A percentile compares a stretch with the other conserved stretches of the same genome.
Evolutionary conservation across 805 yeast species (phyloP).

Genomic region (Candida ascalaphidarum): DNA sequence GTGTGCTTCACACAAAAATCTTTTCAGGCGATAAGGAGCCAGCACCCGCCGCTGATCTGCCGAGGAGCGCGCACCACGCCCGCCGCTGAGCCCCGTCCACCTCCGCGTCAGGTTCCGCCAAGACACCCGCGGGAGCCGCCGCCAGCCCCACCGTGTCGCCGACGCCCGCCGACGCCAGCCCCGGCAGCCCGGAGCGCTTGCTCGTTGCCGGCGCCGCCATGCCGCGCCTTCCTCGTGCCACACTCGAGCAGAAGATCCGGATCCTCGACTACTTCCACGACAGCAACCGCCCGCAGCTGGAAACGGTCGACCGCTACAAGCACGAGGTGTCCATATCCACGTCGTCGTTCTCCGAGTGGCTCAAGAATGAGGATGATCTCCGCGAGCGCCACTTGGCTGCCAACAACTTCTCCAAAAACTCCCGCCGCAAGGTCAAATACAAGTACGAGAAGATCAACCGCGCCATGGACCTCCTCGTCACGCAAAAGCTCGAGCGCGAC

Average conservation of each 20-base stretch:
- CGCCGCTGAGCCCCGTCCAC: no score
- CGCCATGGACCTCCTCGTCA: constrained; percentile 50
- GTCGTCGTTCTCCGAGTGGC: constrained; percentile 54
- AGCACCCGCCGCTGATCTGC: no score
- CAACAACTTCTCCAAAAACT: constrained; percentile 18
- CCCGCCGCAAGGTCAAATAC: constrained; percentile 40
- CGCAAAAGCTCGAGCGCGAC: constrained; percentile 31
- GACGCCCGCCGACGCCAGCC: no score
- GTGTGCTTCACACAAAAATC: no score
- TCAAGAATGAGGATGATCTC: constrained; percentile 43
- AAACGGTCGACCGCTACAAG: constrained; percentile 45
- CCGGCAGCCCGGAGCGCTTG: no score
- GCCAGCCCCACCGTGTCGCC: no score
- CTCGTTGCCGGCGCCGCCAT: no score
- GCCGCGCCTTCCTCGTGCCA: constrained; percentile 38
- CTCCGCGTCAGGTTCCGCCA: no score
- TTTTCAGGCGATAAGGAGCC: no score
- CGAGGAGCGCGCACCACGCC: no score
- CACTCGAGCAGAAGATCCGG: constrained; percentile 50
- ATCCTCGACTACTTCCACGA: constrained; percentile 44
- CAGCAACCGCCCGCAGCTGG: constrained; percentile 45
- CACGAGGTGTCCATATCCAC: constrained; percentile 48
- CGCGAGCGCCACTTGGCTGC: constrained; percentile 30
- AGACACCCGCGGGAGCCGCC: no score
- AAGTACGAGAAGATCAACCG: constrained; percentile 51